phyloP scores from a whole-genome alignment of 2,329 filamentous ascomycete species.

The Pseudogymnoascus sp. region DNA sequence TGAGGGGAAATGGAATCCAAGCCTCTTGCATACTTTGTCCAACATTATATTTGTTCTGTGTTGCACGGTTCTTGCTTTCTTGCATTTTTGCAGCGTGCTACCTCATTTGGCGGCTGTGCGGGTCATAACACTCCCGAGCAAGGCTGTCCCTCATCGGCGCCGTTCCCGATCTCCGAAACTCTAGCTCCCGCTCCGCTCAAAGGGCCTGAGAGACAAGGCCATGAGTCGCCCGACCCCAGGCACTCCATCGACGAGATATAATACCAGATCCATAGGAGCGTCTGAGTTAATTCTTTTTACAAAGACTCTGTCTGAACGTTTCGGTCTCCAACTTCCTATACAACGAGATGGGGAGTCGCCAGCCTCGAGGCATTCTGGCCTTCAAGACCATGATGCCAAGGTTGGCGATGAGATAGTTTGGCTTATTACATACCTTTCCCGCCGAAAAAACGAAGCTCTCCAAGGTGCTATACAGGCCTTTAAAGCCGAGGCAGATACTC shows the following conservation, averaged over 20 bases:
- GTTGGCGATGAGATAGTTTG: not conserved
- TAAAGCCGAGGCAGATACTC: not conserved
- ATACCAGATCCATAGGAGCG: not conserved
- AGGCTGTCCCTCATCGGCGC: not conserved
- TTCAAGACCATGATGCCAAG: not conserved
- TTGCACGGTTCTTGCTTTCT: not conserved
- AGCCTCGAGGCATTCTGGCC: not conserved
- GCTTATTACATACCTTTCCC: not conserved
- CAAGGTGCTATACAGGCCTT: not conserved
- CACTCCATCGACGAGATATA: not conserved
- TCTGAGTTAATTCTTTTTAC: not conserved
- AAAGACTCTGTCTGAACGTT: not conserved
- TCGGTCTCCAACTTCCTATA: not conserved
- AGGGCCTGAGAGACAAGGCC: constrained; percentile 2
- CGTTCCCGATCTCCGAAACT: not conserved
- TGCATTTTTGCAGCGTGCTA: not conserved
- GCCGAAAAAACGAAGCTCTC: not conserved
- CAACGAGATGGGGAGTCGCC: not conserved
- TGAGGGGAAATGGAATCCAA: not conserved
- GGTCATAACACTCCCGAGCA: not conserved
- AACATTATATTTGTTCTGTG: not conserved
- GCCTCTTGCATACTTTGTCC: not conserved
- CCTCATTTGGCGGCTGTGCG: not conserved
- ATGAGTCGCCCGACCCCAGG: constrained; percentile 5
- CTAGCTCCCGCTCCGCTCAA: not conserved